Conservation (phyloP, 2,329 filamentous ascomycete species). For the Fusarium solani-melongenae region DNA sequence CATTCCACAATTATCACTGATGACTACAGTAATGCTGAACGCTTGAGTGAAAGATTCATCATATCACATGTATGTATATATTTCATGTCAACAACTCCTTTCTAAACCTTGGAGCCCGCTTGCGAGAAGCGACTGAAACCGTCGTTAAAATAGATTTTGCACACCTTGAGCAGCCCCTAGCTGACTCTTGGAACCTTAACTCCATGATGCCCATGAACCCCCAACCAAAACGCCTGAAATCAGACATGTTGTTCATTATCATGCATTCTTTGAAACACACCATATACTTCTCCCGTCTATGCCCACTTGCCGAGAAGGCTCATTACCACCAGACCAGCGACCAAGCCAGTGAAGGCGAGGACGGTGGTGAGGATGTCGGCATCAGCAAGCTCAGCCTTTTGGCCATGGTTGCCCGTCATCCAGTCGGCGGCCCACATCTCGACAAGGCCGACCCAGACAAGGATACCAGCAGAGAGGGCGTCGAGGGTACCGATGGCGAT, state of each 20-base stretch:
- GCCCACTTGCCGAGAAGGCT: constrained; percentile 82
- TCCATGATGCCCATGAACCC: constrained; percentile 11
- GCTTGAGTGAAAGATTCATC: neutral
- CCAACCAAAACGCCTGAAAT: constrained; percentile 11
- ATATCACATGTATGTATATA: neutral
- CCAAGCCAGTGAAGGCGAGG: constrained; percentile 63
- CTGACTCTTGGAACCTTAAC: constrained; percentile 12
- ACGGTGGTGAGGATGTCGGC: constrained; percentile 60
- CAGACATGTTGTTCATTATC: constrained; percentile 6
- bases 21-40: neutral
- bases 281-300: constrained; percentile 46
- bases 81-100: constrained; percentile 1
- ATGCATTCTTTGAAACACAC: neutral
- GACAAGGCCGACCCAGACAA: constrained; percentile 83
- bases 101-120: constrained; percentile 11
- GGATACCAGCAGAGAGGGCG: constrained; percentile 78
- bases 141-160: neutral
- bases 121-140: constrained; percentile 12
- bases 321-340: constrained; percentile 75
- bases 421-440: constrained; percentile 85
- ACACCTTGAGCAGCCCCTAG: constrained; percentile 1
- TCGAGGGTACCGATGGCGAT: constrained; percentile 80
- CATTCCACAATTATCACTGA: neutral
- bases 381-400: constrained; percentile 62
- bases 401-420: constrained; percentile 61